Evolutionary conservation across 2,329 filamentous ascomycete species (phyloP).

Genomic region (Fusarium miscanthi): DNA sequence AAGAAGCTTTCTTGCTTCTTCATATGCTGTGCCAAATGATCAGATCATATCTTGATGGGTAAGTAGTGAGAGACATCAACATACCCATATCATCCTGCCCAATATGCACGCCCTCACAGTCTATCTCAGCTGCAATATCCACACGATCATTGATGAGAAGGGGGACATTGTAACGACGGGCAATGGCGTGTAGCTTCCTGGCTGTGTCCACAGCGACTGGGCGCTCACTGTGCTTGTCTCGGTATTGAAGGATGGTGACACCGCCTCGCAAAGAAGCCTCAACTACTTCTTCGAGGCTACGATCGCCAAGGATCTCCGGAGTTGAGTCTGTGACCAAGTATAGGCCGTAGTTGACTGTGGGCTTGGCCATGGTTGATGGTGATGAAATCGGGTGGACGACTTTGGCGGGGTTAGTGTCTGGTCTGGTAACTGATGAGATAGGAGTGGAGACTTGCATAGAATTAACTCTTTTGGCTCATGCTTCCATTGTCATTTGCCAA

Average conservation of each 20-base stretch:
- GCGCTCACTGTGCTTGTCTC: slow-evolving; percentile 87
- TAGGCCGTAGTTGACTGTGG: slow-evolving; percentile 76
- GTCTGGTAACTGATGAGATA: neutral
- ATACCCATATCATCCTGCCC: slow-evolving; percentile 92
- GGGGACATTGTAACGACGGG: slow-evolving; percentile 74
- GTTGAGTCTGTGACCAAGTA: slow-evolving; percentile 96
- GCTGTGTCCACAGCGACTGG: slow-evolving; percentile 76
- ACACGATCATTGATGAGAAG: slow-evolving; percentile 94
- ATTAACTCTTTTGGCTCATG: neutral
- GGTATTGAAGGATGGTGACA: slow-evolving; percentile 88
- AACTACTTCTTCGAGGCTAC: slow-evolving; percentile 78
- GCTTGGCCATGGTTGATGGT: slow-evolving; percentile 20
- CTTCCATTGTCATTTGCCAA: neutral
- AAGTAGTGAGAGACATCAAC: slow-evolving; percentile 39
- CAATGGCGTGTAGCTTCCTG: slow-evolving; percentile 76
- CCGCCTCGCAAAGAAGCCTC: slow-evolving; percentile 80
- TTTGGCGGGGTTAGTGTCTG: slow-evolving; percentile 16
- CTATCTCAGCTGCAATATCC: slow-evolving; percentile 86
- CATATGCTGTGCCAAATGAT: slow-evolving; percentile 36
- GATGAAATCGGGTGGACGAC: neutral
- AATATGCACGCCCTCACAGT: slow-evolving; percentile 91
- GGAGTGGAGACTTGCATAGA: neutral
- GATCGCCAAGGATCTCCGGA: slow-evolving; percentile 79
- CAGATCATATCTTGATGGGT: neutral
- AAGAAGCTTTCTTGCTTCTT: slow-evolving; percentile 75